Conservation (phyloP, 2,329 filamentous ascomycete species). For the Penicillium sp. region DNA sequence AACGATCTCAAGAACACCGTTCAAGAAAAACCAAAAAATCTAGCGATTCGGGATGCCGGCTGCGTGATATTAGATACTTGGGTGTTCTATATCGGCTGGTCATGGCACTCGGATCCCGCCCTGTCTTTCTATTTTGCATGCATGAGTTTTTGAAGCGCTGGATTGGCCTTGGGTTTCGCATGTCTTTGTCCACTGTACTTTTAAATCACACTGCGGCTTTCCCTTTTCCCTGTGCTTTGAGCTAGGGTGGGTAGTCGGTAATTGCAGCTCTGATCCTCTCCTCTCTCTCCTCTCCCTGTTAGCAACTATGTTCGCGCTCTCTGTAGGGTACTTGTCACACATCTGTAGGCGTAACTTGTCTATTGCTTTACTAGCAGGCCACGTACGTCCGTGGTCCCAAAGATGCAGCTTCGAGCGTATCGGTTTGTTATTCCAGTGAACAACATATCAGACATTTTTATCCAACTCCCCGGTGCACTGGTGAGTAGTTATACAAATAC, state of each 20-base stretch:
- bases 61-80: conserved; percentile 3
- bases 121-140: conserved; percentile 23
- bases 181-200: conserved; percentile 34
- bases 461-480: no score
- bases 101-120: not conserved
- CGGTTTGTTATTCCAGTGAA: no score
- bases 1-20: conserved; percentile 23
- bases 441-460: no score
- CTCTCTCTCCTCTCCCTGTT: conserved; percentile 32
- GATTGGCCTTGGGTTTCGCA: conserved; percentile 32
- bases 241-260: conserved; percentile 26
- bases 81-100: conserved; percentile 4
- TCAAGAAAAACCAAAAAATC: conserved; percentile 16
- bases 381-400: no score
- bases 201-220: conserved; percentile 28
- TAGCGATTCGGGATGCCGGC: conserved; percentile 1
- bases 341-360: no score
- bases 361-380: no score
- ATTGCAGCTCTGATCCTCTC: conserved; percentile 33
- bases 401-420: no score
- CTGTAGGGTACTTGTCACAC: not conserved
- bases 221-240: conserved; percentile 9
- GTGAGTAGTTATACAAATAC: no score
- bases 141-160: conserved; percentile 29
- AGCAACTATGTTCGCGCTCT: not conserved